Conservation (phyloP, 768 basidiomycete genomes). For the Auriscalpium microsporum region DNA sequence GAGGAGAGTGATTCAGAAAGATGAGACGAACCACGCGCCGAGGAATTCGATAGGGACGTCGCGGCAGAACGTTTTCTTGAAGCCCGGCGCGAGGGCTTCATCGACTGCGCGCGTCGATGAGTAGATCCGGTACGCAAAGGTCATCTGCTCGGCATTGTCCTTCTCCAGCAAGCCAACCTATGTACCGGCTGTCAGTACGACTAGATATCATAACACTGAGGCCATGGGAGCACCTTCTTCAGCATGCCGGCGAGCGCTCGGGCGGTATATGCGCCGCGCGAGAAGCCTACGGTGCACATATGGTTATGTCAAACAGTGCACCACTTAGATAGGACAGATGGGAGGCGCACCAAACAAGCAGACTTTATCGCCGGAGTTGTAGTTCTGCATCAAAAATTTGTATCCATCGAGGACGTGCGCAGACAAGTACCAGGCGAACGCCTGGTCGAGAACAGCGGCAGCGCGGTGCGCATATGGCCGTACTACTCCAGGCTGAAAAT, state of each 20-base stretch:
- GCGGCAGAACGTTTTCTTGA: constrained; percentile 65
- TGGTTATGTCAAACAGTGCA: neutral
- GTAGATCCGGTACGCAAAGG: constrained; percentile 71
- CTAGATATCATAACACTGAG: neutral
- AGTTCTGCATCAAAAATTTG: constrained; percentile 72
- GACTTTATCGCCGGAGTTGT: constrained; percentile 61
- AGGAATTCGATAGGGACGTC: constrained; percentile 69
- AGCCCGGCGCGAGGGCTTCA: constrained; percentile 45
- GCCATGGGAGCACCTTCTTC: constrained; percentile 41
- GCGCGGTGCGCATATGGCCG: constrained; percentile 48
- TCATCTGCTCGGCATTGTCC: constrained; percentile 60
- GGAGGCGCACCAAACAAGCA: constrained; percentile 54
- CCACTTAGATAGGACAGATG: neutral
- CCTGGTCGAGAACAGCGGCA: constrained; percentile 57
- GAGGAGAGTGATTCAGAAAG: neutral
- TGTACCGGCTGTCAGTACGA: neutral
- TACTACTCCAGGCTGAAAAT: constrained; percentile 56
- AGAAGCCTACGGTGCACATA: constrained; percentile 49
- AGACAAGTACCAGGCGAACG: constrained; percentile 71
- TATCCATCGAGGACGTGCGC: constrained; percentile 71
- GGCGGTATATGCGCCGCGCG: constrained; percentile 57
- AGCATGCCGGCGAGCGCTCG: constrained; percentile 72
- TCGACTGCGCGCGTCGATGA: constrained; percentile 40
- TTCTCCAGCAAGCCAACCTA: constrained; percentile 65
- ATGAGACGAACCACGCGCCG: constrained; percentile 55